Conservation (phyloP, 2,329 filamentous ascomycete species). For the Immersiporthe knoxdaviesiana region DNA sequence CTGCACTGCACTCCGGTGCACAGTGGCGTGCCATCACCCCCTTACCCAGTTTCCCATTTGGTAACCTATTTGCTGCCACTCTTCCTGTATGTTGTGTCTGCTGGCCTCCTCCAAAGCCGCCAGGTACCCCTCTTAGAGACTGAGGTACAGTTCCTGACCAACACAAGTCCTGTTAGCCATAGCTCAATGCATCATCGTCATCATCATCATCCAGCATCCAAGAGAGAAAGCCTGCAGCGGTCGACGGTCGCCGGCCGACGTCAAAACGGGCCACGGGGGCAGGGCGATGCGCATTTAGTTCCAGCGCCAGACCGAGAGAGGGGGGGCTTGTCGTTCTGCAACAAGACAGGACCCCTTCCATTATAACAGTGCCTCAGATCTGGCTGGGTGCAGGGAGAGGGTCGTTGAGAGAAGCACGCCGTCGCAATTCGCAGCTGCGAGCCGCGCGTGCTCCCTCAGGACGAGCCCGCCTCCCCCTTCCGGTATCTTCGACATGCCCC, state of each 20-base stretch:
- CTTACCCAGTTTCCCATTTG: conserved; percentile 68
- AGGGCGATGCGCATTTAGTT: background rate
- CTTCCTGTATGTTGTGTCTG: conserved; percentile 60
- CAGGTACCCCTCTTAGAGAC: conserved; percentile 64
- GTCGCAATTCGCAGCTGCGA: conserved; percentile 1
- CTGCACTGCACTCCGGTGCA: background rate
- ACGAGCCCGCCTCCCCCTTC: background rate
- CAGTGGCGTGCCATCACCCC: conserved; percentile 20
- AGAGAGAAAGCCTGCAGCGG: background rate
- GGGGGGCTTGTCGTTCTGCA: background rate
- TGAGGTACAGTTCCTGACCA: conserved; percentile 61
- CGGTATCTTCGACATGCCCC: conserved; percentile 10
- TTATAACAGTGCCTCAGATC: background rate
- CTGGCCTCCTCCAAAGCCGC: conserved; percentile 62
- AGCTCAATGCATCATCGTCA: background rate
- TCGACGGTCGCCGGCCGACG: background rate
- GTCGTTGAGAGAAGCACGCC: background rate
- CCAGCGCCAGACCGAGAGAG: background rate
- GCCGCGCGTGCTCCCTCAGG: conserved; percentile 4
- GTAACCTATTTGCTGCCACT: conserved; percentile 61
- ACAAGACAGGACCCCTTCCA: background rate
- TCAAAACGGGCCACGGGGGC: background rate
- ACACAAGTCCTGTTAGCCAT: conserved; percentile 22
- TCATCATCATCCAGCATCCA: background rate
- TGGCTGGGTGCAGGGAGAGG: background rate